Percentiles rank a stretch among this genome's conserved stretches.
phyloP scores from a whole-genome alignment of 1,284 basidiomycete species.

The Ustilago xerochloae region DNA sequence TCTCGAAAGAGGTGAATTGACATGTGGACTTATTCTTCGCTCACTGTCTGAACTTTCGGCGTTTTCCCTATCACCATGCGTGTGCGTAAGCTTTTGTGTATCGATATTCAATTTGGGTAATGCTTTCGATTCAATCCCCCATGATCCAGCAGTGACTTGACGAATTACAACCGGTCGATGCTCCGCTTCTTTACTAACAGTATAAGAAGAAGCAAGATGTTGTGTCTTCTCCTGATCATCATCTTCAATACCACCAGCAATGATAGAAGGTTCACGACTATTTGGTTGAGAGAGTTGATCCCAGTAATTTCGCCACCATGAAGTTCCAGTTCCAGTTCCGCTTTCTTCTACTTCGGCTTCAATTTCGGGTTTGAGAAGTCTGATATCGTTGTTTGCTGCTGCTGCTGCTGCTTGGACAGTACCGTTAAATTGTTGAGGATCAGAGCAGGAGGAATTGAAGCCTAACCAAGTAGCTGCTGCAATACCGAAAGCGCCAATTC shows the following conservation, averaged over 20 bases:
- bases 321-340: slow-evolving; percentile 8
- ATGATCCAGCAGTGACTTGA: slow-evolving; percentile 38
- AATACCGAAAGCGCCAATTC: slow-evolving; percentile 33
- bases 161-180: slow-evolving; percentile 18
- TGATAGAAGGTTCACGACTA: slow-evolving; percentile 27
- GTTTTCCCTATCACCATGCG: too few species aligned
- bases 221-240: slow-evolving; percentile 16
- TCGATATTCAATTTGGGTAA: too few species aligned
- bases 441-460: slow-evolving; percentile 8
- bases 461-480: slow-evolving; percentile 42
- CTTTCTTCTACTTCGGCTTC: neutral
- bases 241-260: slow-evolving; percentile 13
- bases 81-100: neutral
- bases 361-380: too few species aligned
- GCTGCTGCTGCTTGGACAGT: too few species aligned
- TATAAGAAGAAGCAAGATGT: neutral
- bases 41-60: too few species aligned
- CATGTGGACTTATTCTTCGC: slow-evolving; percentile 40
- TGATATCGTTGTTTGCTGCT: too few species aligned
- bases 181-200: too few species aligned
- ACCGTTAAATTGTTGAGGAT: neutral
- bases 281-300: slow-evolving; percentile 21
- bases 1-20: slow-evolving; percentile 28
- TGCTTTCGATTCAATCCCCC: slow-evolving; percentile 20
- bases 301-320: slow-evolving; percentile 47